Percentiles rank a stretch among this genome's conserved stretches.
phyloP scores from a whole-genome alignment of 257 asterid species.

The Ilex aquifolium region DNA sequence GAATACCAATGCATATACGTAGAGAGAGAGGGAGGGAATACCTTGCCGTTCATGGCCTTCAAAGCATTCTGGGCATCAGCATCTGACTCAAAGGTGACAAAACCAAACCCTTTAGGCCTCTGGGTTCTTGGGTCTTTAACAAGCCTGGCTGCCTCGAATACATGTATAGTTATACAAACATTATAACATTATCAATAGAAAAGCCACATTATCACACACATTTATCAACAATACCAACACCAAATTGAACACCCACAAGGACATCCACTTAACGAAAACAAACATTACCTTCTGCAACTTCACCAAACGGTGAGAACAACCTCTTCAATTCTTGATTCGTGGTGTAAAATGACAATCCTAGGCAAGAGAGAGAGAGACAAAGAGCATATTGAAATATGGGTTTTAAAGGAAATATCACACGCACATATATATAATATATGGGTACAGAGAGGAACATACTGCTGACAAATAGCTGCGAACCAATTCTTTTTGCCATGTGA shows the following conservation, averaged over 20 bases:
- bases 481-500: slow-evolving; percentile 40
- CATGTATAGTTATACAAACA: no score
- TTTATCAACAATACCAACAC: background rate
- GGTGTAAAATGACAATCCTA: slow-evolving; percentile 70
- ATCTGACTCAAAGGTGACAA: slow-evolving; percentile 52
- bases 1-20: no score
- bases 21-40: slow-evolving; percentile 8
- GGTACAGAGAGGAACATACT: slow-evolving; percentile 20
- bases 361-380: no score
- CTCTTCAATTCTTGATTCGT: slow-evolving; percentile 42
- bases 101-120: slow-evolving; percentile 75
- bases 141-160: slow-evolving; percentile 47
- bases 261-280: background rate
- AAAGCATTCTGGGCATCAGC: slow-evolving; percentile 53
- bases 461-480: slow-evolving; percentile 57
- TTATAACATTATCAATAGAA: no score
- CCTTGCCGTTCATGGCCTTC: slow-evolving; percentile 62
- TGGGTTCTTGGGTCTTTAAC: slow-evolving; percentile 49
- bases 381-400: no score
- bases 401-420: background rate
- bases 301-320: slow-evolving; percentile 58
- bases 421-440: no score
- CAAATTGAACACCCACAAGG: background rate
- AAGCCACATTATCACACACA: background rate
- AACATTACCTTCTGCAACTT: slow-evolving; percentile 42